These are phyloP conservation scores for Fraxinus americana DNA, from an alignment of 257 asterid genomes.

Conservation along the genomic window DNA sequence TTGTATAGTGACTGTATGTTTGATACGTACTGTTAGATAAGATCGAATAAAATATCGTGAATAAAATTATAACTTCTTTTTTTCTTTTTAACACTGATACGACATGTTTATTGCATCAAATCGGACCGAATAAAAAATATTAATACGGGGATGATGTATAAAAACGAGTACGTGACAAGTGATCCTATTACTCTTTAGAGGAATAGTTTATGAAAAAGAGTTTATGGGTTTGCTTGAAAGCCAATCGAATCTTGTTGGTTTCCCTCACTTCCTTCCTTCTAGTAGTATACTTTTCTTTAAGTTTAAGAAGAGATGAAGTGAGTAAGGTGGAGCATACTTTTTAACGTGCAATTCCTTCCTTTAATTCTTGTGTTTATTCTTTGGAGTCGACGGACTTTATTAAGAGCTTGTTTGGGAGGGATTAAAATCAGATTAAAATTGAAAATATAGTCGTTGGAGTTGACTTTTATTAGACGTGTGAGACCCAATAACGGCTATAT, in stretches of 20 bases:
- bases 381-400: conserved; percentile 16
- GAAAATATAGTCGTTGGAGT: too few relatives aligned
- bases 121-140: background rate
- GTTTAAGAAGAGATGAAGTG: conserved; percentile 53
- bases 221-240: conserved; percentile 67
- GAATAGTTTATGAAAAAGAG: conserved; percentile 39
- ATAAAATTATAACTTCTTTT: too few relatives aligned
- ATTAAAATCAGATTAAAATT: too few relatives aligned
- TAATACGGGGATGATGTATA: background rate
- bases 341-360: conserved; percentile 61
- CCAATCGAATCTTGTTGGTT: conserved; percentile 59
- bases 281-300: conserved; percentile 49
- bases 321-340: conserved; percentile 55
- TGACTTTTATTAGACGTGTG: too few relatives aligned
- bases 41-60: too few relatives aligned
- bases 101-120: background rate
- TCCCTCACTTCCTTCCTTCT: conserved; percentile 24
- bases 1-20: too few relatives aligned
- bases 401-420: too few relatives aligned
- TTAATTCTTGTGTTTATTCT: conserved; percentile 45
- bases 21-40: too few relatives aligned
- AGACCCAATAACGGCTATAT: too few relatives aligned
- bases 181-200: background rate
- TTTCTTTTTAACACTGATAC: too few relatives aligned
- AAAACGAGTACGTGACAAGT: background rate